phyloP scores from a whole-genome alignment of 345 rosid species.

The Clausena lansium region DNA sequence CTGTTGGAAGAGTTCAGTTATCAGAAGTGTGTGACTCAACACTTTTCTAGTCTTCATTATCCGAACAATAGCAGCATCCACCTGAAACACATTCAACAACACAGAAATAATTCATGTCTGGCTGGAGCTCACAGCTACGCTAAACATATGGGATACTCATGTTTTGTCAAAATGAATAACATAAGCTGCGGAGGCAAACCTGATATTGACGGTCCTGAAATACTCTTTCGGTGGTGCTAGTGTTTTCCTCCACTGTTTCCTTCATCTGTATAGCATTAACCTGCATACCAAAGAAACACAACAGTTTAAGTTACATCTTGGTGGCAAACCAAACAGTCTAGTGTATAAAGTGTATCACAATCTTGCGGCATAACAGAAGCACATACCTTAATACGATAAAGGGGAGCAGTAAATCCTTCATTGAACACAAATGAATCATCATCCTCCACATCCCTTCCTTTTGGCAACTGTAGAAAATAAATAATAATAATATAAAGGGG shows the following conservation, averaged over 20 bases:
- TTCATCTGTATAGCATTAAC: constrained; percentile 99
- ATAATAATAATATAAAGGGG: neutral
- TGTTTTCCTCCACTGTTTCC: constrained; percentile 98
- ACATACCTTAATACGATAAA: constrained; percentile 82
- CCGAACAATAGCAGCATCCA: constrained; percentile 98
- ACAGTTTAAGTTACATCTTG: neutral
- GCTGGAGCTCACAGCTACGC: neutral
- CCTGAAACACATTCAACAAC: constrained; percentile 35
- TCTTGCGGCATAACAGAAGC: neutral
- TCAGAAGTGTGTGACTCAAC: constrained; percentile 93
- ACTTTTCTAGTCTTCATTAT: constrained; percentile 99
- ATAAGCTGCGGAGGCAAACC: constrained; percentile 37
- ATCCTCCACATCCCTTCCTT: constrained; percentile 93
- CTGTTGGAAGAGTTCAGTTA: constrained; percentile 99
- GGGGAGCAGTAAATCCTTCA: constrained; percentile 72
- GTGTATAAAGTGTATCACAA: neutral
- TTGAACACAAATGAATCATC: constrained; percentile 84
- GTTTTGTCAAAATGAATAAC: neutral
- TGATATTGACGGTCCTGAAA: constrained; percentile 99
- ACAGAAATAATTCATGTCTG: neutral
- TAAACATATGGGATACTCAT: neutral
- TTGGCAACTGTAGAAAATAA: constrained; percentile 56
- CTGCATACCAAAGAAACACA: constrained; percentile 40
- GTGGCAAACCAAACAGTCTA: neutral
- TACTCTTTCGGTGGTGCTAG: constrained; percentile 96